Evolutionary conservation across 768 basidiomycete species (phyloP).

Genomic region (Boletus fagicola): DNA sequence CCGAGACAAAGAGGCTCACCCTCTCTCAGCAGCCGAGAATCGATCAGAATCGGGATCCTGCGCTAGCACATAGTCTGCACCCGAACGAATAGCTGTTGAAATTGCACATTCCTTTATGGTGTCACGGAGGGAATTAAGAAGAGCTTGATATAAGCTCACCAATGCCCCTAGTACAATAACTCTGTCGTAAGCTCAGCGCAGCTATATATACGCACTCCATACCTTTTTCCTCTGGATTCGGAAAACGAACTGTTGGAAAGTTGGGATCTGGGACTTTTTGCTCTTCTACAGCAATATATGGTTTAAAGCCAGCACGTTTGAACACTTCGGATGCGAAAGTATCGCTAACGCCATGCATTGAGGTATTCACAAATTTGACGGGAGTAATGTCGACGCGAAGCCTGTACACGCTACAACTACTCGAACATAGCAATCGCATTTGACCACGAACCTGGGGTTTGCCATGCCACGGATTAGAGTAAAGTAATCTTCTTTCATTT

Average conservation of each 20-base stretch:
- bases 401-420: constrained; percentile 11
- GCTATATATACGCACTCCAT: constrained; percentile 4
- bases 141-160: constrained; percentile 32
- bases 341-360: constrained; percentile 89
- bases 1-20: constrained; percentile 37
- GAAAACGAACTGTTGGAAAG: constrained; percentile 81
- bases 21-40: constrained; percentile 73
- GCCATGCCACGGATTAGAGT: constrained; percentile 30
- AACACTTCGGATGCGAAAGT: constrained; percentile 59
- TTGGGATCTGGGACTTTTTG: constrained; percentile 79
- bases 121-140: constrained; percentile 2
- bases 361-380: constrained; percentile 77
- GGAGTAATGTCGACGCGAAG: constrained; percentile 7
- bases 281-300: constrained; percentile 57
- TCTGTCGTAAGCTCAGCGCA: constrained; percentile 4
- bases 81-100: constrained; percentile 50
- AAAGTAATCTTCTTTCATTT: constrained; percentile 62
- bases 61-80: constrained; percentile 68
- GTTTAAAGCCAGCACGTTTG: constrained; percentile 52
- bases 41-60: constrained; percentile 90
- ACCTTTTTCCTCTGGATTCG: constrained; percentile 92
- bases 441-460: constrained; percentile 17
- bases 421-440: neutral
- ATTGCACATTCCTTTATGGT: constrained; percentile 67
- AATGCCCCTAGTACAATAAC: constrained; percentile 45